Percentiles rank a stretch among this genome's conserved stretches.
Conservation (phyloP, 495 filamentous ascomycete genomes). For the Tuber borchii region DNA sequence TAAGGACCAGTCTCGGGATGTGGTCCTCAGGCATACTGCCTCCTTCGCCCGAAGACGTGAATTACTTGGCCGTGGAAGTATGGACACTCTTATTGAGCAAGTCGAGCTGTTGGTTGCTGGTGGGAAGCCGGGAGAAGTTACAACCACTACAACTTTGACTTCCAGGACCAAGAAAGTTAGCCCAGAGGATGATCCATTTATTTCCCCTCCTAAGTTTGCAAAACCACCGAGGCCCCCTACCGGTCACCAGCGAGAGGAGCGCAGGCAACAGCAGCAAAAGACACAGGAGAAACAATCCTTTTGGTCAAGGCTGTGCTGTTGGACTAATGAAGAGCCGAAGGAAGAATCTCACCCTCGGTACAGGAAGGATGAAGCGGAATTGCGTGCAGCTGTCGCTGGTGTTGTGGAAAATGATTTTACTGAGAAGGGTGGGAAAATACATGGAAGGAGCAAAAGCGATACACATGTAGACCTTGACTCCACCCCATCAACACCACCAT, state of each 20-base stretch:
- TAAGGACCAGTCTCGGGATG: slow-evolving; percentile 65
- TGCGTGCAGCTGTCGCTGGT: slow-evolving; percentile 29
- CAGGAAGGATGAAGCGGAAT: slow-evolving; percentile 29
- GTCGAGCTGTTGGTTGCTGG: slow-evolving; percentile 32
- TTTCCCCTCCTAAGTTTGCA: slow-evolving; percentile 11
- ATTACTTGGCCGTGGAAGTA: slow-evolving; percentile 64
- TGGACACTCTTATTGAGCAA: slow-evolving; percentile 45
- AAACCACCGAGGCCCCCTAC: slow-evolving; percentile 28
- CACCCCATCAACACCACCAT: slow-evolving; percentile 37
- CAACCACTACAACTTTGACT: slow-evolving; percentile 24
- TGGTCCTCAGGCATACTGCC: slow-evolving; percentile 41
- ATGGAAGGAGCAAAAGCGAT: slow-evolving; percentile 17
- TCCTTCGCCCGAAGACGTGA: slow-evolving; percentile 53
- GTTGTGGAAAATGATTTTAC: slow-evolving; percentile 21
- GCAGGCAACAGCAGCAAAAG: slow-evolving; percentile 10
- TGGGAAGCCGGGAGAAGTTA: slow-evolving; percentile 8
- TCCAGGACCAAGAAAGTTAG: slow-evolving; percentile 32
- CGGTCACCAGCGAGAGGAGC: slow-evolving; percentile 14
- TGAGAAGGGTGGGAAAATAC: slow-evolving; percentile 1
- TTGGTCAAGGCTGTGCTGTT: slow-evolving; percentile 24
- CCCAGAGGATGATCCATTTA: slow-evolving; percentile 21
- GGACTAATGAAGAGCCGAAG: neutral
- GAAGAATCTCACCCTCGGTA: slow-evolving; percentile 9
- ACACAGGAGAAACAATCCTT: slow-evolving; percentile 16
- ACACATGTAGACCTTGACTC: slow-evolving; percentile 19